phyloP scores from a whole-genome alignment of 441 rosid genomes.

The Arabidopsis lyrata region DNA sequence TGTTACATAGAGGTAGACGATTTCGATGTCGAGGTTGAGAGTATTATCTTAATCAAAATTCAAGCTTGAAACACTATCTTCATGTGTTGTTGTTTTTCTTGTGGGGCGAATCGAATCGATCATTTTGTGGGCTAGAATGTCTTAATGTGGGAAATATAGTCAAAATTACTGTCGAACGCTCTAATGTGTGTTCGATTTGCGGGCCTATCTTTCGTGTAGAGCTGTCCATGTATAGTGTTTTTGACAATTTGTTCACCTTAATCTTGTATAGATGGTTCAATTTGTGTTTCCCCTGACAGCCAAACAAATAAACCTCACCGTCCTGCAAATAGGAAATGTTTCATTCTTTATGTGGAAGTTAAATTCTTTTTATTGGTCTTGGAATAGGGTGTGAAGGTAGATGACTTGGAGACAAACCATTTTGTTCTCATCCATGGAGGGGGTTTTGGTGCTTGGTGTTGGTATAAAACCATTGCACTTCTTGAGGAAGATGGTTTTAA shows the following conservation, averaged over 20 bases:
- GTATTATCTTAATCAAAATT: not conserved
- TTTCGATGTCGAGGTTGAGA: not conserved
- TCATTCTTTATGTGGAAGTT: not conserved
- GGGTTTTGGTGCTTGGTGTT: conserved; percentile 99
- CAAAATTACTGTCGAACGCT: too few species aligned
- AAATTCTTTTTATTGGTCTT: not conserved
- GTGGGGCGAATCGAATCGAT: too few species aligned
- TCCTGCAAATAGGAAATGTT: not conserved
- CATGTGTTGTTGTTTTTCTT: too few species aligned
- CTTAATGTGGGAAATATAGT: too few species aligned
- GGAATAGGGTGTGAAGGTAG: conserved; percentile 70
- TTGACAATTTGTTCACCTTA: conserved; percentile 1
- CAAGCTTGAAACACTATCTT: not conserved
- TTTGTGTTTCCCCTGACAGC: not conserved
- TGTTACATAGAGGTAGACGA: not conserved
- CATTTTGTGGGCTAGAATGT: too few species aligned
- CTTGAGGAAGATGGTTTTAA: conserved; percentile 85
- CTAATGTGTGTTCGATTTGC: too few species aligned
- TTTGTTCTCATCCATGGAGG: conserved; percentile 94
- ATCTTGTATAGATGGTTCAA: not conserved
- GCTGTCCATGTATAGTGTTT: not conserved
- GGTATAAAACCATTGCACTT: conserved; percentile 95
- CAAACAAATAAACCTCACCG: not conserved
- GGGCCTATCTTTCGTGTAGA: too few species aligned
- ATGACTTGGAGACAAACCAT: conserved; percentile 80